Evolutionary conservation across 2,329 filamentous ascomycete species (phyloP), one percentile per base, ranked within the genome.

Genomic region (Aspergillus puulaauensis): DNA sequence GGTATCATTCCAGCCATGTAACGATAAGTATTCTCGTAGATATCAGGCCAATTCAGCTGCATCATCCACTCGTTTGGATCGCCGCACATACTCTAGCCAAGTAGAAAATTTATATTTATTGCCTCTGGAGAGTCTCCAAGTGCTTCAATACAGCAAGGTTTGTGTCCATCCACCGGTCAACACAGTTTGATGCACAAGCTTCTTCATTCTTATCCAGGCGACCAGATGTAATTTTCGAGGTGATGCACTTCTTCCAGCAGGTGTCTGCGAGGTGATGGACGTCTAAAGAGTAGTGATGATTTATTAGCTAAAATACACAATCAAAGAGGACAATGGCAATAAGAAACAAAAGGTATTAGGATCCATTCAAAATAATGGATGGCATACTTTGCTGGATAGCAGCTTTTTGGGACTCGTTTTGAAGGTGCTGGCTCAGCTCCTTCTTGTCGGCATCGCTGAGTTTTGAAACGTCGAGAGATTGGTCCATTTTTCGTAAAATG

Each of bases 211-310:
- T 84, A 65, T 96, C 91, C 65, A 99, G 80, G 68, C 86, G 85
- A 27, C 86, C 84, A 60, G 82, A 84, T 66, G 87, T 87, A 73
- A 97, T 88, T 57, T 82, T 82, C 54, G 86, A 81, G 8, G 90
- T 89, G 60, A 97, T 82, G 81, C 95, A 99, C 80, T 97, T 98
- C 73, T 88, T 91, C 87, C 93, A 99, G 84, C 95, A 99, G 60
- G 90, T 85, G 68, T 95, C 89, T 44, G 86, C 86, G 37, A 89
- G 78, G 64, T 78, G 77, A 75, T 89, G 87, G 59, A 89, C 84
- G 39, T 49, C 54, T 56, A 45, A n/a, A 37, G 5, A 37, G 17
- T 2, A 7, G 24, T 37, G 5, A 15, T 19, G 7, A 17, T 31
- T 27, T 21, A 24, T 50, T 39, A 49, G 46, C 47, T 7, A n/a